A percentile compares a stretch with the other conserved stretches of the same genome.
phyloP scores from a whole-genome alignment of 2,329 filamentous ascomycete species.

The Ophiosphaerella narmari region DNA sequence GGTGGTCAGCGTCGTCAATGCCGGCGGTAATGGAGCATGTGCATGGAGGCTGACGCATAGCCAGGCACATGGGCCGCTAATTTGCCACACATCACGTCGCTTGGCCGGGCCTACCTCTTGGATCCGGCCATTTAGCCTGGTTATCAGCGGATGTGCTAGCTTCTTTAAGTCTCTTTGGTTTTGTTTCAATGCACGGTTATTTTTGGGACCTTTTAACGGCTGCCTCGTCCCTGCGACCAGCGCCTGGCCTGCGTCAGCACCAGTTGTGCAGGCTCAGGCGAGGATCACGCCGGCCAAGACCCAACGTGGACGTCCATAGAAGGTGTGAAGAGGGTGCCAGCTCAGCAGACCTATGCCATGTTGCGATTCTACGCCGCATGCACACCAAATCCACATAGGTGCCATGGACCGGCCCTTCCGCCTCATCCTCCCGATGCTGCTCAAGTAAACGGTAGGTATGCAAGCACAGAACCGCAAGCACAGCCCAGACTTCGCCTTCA shows the following conservation, averaged over 20 bases:
- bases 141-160: constrained; percentile 14
- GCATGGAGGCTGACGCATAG: constrained; percentile 10
- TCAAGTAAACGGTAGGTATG: background rate
- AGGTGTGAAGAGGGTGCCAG: too few species aligned
- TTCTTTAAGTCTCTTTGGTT: constrained; percentile 24
- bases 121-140: constrained; percentile 18
- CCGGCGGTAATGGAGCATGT: constrained; percentile 17
- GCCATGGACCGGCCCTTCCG: constrained; percentile 3
- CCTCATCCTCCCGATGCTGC: background rate
- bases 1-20: constrained; percentile 17
- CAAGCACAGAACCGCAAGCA: background rate
- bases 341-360: too few species aligned
- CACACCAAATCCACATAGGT: background rate
- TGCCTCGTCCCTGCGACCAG: constrained; percentile 11
- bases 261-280: constrained; percentile 9
- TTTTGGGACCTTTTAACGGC: constrained; percentile 27
- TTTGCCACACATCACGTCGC: constrained; percentile 19
- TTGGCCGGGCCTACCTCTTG: constrained; percentile 6
- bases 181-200: constrained; percentile 33
- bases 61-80: constrained; percentile 21
- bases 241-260: too few species aligned
- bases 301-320: constrained; percentile 1
- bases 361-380: background rate
- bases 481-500: constrained; percentile 4
- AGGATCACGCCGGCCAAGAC: background rate